These are phyloP conservation scores for Kluyveromyces marxianus DNA, from an alignment of 1,139 yeast genomes.

Conservation along the genomic window DNA sequence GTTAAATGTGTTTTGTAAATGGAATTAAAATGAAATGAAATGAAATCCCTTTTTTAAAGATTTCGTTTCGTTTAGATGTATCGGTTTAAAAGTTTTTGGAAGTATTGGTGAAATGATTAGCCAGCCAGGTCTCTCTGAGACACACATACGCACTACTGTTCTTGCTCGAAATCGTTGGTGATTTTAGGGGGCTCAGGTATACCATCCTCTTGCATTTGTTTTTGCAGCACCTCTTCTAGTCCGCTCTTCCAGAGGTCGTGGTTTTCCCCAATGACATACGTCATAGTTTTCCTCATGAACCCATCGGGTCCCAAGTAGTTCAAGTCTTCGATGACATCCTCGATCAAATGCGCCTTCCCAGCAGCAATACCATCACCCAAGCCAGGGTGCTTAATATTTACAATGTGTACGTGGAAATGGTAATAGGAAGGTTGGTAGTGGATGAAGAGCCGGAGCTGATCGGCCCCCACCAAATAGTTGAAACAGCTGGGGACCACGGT, in stretches of 20 bases:
- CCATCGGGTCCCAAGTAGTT: constrained; percentile 45
- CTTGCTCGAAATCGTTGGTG: constrained; percentile 6
- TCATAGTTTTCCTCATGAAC: constrained; percentile 40
- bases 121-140: too few species aligned
- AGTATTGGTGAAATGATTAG: too few species aligned
- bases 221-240: constrained; percentile 19
- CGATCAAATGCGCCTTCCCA: constrained; percentile 78
- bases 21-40: too few species aligned
- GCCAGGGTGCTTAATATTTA: constrained; percentile 65
- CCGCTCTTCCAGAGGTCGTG: constrained; percentile 63
- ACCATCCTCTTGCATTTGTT: constrained; percentile 24
- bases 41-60: too few species aligned
- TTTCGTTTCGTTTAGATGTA: too few species aligned
- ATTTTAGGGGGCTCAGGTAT: constrained; percentile 17
- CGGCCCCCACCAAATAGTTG: constrained; percentile 30
- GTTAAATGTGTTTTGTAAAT: too few species aligned
- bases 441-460: constrained; percentile 60
- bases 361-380: constrained; percentile 61
- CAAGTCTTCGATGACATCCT: constrained; percentile 73
- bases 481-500: constrained; percentile 42
- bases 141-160: background rate
- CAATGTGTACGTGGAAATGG: constrained; percentile 91
- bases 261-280: constrained; percentile 63
- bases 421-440: constrained; percentile 96
- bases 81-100: too few species aligned